These are phyloP conservation scores for Acephala macrosclerotiorum DNA, from an alignment of 2,329 filamentous ascomycete species.

Conservation along the genomic window DNA sequence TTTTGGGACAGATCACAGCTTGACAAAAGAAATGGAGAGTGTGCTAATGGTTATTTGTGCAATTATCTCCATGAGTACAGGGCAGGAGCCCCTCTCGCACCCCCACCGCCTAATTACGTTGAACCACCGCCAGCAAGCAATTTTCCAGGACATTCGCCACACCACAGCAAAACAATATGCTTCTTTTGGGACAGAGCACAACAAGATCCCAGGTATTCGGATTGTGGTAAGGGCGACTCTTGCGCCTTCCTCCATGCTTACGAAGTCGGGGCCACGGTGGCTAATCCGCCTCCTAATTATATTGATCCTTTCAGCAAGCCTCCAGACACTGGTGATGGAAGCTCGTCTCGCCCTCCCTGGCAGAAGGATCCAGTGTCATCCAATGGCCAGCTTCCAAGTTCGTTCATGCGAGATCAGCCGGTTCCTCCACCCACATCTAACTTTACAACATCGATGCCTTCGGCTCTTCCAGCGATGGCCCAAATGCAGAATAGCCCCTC, in stretches of 20 bases:
- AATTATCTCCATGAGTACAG: constrained; percentile 16
- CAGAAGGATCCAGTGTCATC: background rate
- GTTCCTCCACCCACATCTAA: background rate
- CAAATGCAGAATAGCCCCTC: no score
- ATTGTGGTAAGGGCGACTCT: constrained; percentile 2
- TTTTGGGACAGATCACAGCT: constrained; percentile 22
- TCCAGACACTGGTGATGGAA: background rate
- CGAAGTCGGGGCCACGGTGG: constrained; percentile 5
- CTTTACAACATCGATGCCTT: background rate
- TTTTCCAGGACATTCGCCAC: background rate
- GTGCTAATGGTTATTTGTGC: constrained; percentile 7
- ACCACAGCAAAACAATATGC: constrained; percentile 4
- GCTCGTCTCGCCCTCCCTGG: background rate
- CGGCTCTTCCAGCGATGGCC: background rate
- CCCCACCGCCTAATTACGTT: background rate
- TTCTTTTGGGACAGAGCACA: constrained; percentile 25
- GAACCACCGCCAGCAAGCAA: background rate
- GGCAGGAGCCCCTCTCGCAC: constrained; percentile 14
- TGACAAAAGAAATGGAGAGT: background rate
- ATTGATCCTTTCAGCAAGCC: background rate
- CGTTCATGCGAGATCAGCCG: background rate
- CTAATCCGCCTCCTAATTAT: constrained; percentile 5
- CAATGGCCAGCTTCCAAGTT: background rate
- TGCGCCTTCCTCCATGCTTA: constrained; percentile 19
- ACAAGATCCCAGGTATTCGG: background rate